Evolutionary conservation across 805 yeast species (phyloP).

Genomic region (Cyberlindnera maritima): DNA sequence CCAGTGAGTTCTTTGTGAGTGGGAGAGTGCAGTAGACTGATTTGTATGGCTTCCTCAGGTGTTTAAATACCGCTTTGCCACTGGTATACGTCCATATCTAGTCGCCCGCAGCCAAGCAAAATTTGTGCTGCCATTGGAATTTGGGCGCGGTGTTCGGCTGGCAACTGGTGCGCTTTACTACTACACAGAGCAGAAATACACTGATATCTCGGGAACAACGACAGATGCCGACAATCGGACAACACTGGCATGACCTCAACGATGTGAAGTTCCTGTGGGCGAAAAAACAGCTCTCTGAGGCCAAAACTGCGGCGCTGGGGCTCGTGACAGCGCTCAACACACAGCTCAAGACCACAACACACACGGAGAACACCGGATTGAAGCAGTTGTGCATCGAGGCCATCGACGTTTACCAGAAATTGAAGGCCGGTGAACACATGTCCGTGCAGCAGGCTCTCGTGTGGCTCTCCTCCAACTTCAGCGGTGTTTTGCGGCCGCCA

Average conservation of each 20-base stretch:
- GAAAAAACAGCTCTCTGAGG: neutral
- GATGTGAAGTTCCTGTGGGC: constrained; percentile 3
- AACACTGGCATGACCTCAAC: neutral
- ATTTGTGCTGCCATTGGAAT: too few species aligned
- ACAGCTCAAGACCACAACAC: neutral
- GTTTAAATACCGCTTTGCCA: too few species aligned
- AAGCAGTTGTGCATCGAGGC: constrained; percentile 6
- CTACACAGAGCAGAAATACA: neutral
- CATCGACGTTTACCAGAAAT: constrained; percentile 3
- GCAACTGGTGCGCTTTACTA: too few species aligned
- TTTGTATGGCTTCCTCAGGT: too few species aligned
- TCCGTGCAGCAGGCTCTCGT: constrained; percentile 8
- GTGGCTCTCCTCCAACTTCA: constrained; percentile 19
- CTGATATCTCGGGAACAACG: neutral
- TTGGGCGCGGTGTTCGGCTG: neutral
- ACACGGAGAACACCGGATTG: neutral
- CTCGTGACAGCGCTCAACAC: neutral
- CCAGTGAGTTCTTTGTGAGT: too few species aligned
- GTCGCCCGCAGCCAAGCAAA: too few species aligned
- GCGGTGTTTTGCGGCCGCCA: constrained; percentile 19
- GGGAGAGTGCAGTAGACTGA: too few species aligned
- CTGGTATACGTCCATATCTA: too few species aligned
- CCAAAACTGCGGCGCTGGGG: neutral
- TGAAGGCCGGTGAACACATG: constrained; percentile 4
- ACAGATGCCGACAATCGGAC: neutral